Evolutionary conservation across 139 green algal genomes (phyloP).

Genomic region (Closterium sp.): DNA sequence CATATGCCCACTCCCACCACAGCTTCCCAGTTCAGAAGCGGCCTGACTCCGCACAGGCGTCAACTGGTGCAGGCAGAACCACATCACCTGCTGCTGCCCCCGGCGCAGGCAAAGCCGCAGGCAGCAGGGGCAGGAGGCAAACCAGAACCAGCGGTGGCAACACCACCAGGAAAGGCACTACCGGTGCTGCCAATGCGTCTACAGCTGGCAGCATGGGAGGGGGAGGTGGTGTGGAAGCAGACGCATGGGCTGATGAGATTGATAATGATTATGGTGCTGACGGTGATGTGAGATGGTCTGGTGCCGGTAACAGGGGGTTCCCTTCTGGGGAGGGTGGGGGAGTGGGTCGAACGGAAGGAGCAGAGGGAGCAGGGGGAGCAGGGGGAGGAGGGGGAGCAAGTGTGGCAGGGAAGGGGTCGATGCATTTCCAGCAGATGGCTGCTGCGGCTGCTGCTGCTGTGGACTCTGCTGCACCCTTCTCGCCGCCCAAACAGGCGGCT

Average conservation of each 20-base stretch:
- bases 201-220: neutral
- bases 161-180: neutral
- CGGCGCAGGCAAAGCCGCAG: neutral
- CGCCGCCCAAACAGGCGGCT: neutral
- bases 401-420: neutral
- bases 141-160: no score
- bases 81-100: neutral
- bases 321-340: neutral
- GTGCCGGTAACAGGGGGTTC: neutral
- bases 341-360: neutral
- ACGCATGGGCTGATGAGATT: neutral
- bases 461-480: neutral
- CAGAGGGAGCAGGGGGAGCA: neutral
- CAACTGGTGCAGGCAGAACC: neutral
- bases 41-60: neutral
- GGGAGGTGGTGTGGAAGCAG: neutral
- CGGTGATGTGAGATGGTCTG: neutral
- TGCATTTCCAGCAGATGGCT: neutral
- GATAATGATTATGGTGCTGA: neutral
- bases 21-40: neutral
- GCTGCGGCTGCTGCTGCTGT: neutral
- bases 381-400: no score
- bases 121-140: neutral
- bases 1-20: neutral
- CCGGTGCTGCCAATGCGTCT: neutral